Percentiles rank a stretch among this genome's conserved stretches.
phyloP scores from a whole-genome alignment of 2,329 filamentous ascomycete genomes.

The Sphaerulina populicola region DNA sequence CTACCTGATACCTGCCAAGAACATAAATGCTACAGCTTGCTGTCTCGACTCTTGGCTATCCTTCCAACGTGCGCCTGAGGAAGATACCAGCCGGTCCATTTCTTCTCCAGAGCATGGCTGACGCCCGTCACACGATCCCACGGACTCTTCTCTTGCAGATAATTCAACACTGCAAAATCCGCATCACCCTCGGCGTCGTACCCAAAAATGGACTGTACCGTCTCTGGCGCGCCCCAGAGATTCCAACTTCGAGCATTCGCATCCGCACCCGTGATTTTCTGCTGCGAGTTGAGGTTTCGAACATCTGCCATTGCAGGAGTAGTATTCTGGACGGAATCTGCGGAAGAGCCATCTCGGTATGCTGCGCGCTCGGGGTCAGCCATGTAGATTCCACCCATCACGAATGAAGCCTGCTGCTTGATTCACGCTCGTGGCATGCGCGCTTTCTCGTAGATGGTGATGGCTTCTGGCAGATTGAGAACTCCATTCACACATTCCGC shows the following conservation, averaged over 20 bases:
- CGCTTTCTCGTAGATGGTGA: conserved; percentile 35
- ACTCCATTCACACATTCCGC: conserved; percentile 31
- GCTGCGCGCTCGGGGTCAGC: conserved; percentile 25
- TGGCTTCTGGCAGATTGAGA: conserved; percentile 31
- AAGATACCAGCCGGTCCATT: conserved; percentile 32
- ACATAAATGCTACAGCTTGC: conserved; percentile 16
- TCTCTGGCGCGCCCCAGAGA: conserved; percentile 30
- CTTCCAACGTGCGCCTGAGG: conserved; percentile 17
- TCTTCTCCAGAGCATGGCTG: conserved; percentile 25
- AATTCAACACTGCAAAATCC: conserved; percentile 25
- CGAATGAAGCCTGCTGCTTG: conserved; percentile 38
- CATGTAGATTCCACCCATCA: conserved; percentile 32
- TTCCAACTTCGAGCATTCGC: conserved; percentile 32
- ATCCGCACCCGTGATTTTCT: conserved; percentile 15
- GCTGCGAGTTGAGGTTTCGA: conserved; percentile 31
- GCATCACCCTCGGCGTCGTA: conserved; percentile 35
- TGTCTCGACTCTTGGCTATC: conserved; percentile 14
- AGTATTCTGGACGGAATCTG: conserved; percentile 10
- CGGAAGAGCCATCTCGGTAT: conserved; percentile 9
- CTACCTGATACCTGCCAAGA: neutral
- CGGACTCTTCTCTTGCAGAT: conserved; percentile 19
- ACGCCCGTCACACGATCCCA: conserved; percentile 28
- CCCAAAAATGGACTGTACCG: neutral
- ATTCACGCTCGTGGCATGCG: conserved; percentile 37
- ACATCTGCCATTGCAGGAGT: conserved; percentile 24